Percentiles rank a stretch among this genome's conserved stretches.
phyloP scores from a whole-genome alignment of 305 asterid genomes.

The Rubia balearica region DNA sequence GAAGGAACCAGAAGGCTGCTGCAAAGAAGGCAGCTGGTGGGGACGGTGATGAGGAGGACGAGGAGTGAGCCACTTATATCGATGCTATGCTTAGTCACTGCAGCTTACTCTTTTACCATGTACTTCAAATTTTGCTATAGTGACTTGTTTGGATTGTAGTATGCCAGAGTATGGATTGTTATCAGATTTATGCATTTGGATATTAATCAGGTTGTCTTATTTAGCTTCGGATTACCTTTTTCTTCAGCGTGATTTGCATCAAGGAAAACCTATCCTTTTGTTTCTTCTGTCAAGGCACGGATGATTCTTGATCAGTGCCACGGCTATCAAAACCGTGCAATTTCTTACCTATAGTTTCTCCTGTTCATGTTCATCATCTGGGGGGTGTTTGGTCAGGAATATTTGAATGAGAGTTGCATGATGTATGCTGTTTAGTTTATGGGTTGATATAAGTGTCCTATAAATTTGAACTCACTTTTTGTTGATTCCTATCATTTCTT shows the following conservation, averaged over 20 bases:
- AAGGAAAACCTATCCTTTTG: no score
- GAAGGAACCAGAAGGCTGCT: slow-evolving; percentile 36
- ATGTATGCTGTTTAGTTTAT: no score
- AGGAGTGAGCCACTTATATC: slow-evolving; percentile 23
- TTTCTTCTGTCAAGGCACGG: no score
- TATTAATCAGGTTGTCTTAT: slow-evolving; percentile 3
- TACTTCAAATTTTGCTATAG: background rate
- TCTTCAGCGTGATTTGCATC: background rate
- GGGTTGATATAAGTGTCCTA: no score
- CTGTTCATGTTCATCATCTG: no score
- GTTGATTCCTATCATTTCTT: no score
- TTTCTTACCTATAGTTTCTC: no score
- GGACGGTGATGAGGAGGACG: slow-evolving; percentile 35
- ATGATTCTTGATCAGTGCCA: no score
- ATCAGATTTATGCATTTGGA: background rate
- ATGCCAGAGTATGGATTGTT: slow-evolving; percentile 4
- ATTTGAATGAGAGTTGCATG: no score
- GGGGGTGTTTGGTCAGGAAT: no score
- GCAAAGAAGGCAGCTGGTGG: slow-evolving; percentile 39
- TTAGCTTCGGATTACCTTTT: background rate
- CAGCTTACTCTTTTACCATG: background rate
- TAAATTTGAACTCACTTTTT: no score
- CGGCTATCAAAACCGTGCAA: no score
- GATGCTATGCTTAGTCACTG: background rate
- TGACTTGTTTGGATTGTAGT: background rate